These are phyloP conservation scores for Pestalotiopsis sp. DNA, from an alignment of 2,329 filamentous ascomycete species.

Conservation along the genomic window DNA sequence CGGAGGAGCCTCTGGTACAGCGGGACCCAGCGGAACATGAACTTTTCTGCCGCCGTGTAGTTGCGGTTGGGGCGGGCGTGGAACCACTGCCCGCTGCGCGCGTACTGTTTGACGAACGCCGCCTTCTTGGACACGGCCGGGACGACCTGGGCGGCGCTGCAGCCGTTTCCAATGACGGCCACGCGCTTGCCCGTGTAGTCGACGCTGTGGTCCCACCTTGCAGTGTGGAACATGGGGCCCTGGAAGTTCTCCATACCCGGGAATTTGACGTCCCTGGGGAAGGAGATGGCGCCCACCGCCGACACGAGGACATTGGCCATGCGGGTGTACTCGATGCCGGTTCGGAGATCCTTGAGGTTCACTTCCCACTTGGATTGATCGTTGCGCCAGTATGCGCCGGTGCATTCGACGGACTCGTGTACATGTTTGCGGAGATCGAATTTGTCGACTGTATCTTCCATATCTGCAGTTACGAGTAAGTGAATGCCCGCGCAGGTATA, in stretches of 20 bases:
- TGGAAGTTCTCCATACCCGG: conserved; percentile 34
- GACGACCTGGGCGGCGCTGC: conserved; percentile 38
- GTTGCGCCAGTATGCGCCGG: conserved; percentile 25
- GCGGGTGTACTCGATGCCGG: conserved; percentile 18
- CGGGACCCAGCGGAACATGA: conserved; percentile 24
- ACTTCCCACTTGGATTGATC: conserved; percentile 20
- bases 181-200: conserved; percentile 33
- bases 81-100: conserved; percentile 27
- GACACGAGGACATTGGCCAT: conserved; percentile 25
- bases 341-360: conserved; percentile 15
- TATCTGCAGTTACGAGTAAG: not conserved
- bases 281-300: conserved; percentile 28
- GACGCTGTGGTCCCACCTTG: conserved; percentile 33
- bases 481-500: not conserved
- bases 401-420: conserved; percentile 13
- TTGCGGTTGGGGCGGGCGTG: conserved; percentile 25
- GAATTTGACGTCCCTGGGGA: conserved; percentile 26
- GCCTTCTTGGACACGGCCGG: conserved; percentile 32
- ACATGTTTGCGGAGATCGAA: conserved; percentile 17
- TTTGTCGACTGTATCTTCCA: conserved; percentile 18
- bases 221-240: conserved; percentile 37
- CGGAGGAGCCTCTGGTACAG: conserved; percentile 21
- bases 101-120: conserved; percentile 27
- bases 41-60: conserved; percentile 20
- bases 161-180: conserved; percentile 40